Evolutionary conservation across 2,329 filamentous ascomycete genomes (phyloP), one percentile per base, ranked within the genome.

Genomic region (Venturia nashicola): DNA sequence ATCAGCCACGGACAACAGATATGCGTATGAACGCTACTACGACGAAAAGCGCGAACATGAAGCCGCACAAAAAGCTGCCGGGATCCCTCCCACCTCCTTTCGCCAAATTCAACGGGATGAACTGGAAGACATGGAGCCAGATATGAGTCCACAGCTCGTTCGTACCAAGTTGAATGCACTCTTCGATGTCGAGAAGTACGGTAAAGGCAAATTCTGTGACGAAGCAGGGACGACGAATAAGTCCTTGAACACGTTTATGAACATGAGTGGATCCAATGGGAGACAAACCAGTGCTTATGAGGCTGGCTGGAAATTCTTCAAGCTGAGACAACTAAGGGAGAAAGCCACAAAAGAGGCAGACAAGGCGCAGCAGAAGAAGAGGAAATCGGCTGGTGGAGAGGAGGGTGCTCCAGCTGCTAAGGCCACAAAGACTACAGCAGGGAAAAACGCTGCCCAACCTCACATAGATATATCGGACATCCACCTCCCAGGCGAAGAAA

Each of bases 301-400:
- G 1, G 59, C 65, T 23, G 72, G 72, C 2, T 71, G 68, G 68
- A 63, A 63, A 2, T 78, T 76, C 67, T 85, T 85, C 74, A 79
- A 79, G 69, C 77, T 76, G 68, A 75, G 81, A 42, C 79, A 84
- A 68, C 68, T 80, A 40, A 73, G 76, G 39, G 80, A 80, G 1
- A 70, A 82, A 32, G 75, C 77, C 46, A 70, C 71, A 46, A 39
- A 36, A 66, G 60, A 40, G 55, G 70, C 72, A 8, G 71, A 67
- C 62, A 71, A 72, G 67, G 70, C 70, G 67, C 75, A 75, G 64
- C 68, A 71, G 8, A 39, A 39, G 36, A 39, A 39, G 36, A 39
- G 36, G 36, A 39, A 39, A 39, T 3, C 8, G 5, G 6, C 2
- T 39, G 12, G 12, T 39, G 36, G 12, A 12, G 36, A 39, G 12